Percentiles rank a stretch among this genome's conserved stretches.
Evolutionary conservation across 78 protist genomes (phyloP).

Genomic region (Dictyostelium capitatum): DNA sequence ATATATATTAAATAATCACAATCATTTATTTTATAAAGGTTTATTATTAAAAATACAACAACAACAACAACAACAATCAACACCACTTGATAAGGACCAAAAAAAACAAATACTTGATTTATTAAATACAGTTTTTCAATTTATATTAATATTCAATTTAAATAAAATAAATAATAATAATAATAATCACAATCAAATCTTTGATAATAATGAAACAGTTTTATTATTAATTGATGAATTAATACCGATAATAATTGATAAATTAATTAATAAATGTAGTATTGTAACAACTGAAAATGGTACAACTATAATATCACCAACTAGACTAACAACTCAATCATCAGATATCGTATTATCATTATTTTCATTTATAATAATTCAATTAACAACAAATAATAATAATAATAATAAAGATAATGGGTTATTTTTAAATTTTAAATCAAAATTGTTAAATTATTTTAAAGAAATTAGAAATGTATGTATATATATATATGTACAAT

Average conservation of each 20-base stretch:
- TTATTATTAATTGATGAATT: not conserved
- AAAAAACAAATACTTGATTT: not conserved
- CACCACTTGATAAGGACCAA: not conserved
- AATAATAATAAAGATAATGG: not conserved
- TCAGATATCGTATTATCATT: not conserved
- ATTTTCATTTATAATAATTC: not conserved
- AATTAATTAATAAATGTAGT: not conserved
- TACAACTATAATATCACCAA: not conserved
- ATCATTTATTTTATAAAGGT: not conserved
- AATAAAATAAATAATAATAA: not conserved
- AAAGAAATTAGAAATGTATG: not conserved
- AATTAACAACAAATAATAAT: not conserved
- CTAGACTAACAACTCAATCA: conserved; percentile 25
- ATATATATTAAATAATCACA: conserved; percentile 4
- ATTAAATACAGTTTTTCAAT: not conserved
- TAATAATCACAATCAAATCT: too few relatives aligned
- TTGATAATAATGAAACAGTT: not conserved
- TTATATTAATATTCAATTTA: not conserved
- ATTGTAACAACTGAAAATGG: not conserved
- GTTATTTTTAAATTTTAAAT: not conserved
- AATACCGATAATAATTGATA: not conserved
- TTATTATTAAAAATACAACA: not conserved
- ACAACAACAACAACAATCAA: not conserved
- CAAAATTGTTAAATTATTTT: not conserved
- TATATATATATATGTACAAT: not conserved